A percentile compares a stretch with the other conserved stretches of the same genome.
phyloP scores from a whole-genome alignment of 345 rosid species.

The Clausena lansium region DNA sequence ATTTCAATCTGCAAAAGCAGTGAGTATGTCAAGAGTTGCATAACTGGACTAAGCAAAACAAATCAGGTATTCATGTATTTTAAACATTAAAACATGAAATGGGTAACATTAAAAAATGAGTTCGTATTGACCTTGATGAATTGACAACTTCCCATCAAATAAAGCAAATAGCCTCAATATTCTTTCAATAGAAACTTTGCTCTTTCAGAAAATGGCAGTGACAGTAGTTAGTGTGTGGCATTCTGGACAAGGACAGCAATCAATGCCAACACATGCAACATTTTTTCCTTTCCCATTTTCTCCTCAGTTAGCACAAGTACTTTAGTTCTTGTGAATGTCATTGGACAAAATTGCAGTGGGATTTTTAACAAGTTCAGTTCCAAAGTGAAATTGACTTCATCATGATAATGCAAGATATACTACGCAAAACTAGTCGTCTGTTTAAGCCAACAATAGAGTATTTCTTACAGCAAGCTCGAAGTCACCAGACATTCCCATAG shows the following conservation, averaged over 20 bases:
- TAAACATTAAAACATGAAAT: neutral
- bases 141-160: neutral
- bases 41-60: neutral
- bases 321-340: neutral
- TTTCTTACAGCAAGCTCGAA: slow-evolving; percentile 88
- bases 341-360: neutral
- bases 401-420: neutral
- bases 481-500: slow-evolving; percentile 98
- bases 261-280: neutral
- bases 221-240: neutral
- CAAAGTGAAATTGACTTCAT: neutral
- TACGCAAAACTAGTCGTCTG: neutral
- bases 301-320: neutral
- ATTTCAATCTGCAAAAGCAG: slow-evolving; percentile 64
- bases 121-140: neutral
- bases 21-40: neutral
- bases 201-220: neutral
- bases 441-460: neutral
- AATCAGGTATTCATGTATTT: neutral
- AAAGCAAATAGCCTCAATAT: neutral
- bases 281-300: neutral
- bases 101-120: neutral
- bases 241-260: neutral
- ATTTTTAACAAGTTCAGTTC: neutral
- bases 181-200: neutral